phyloP scores from a whole-genome alignment of 345 rosid genomes.

The Syzygium oleosum region DNA sequence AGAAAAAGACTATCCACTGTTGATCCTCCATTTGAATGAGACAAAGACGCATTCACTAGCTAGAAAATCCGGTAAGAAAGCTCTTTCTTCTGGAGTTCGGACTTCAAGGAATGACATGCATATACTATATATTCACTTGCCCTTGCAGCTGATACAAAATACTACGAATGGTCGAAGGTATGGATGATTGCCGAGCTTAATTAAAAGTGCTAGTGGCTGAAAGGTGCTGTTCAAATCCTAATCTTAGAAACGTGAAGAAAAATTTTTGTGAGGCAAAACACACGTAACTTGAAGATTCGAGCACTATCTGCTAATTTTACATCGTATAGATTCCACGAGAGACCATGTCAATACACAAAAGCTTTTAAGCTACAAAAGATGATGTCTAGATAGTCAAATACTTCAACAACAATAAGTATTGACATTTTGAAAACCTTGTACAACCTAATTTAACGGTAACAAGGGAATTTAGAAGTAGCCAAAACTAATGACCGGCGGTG shows the following conservation, averaged over 20 bases:
- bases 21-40: neutral
- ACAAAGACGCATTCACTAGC: neutral
- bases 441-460: neutral
- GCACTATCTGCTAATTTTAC: neutral
- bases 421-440: neutral
- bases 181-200: neutral
- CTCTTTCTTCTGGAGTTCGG: no score
- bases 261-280: neutral
- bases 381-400: neutral
- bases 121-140: neutral
- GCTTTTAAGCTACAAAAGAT: neutral
- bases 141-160: neutral
- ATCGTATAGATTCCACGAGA: neutral
- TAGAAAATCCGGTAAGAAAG: neutral
- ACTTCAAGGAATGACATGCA: neutral
- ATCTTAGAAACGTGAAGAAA: neutral
- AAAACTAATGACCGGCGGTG: neutral
- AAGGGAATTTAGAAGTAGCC: neutral
- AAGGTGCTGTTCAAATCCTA: neutral
- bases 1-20: neutral
- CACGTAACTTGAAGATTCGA: neutral
- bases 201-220: neutral
- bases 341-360: neutral
- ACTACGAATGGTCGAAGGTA: neutral
- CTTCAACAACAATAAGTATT: neutral